Conservation (phyloP, 1,139 yeast genomes). For the Candida tropicalis region DNA sequence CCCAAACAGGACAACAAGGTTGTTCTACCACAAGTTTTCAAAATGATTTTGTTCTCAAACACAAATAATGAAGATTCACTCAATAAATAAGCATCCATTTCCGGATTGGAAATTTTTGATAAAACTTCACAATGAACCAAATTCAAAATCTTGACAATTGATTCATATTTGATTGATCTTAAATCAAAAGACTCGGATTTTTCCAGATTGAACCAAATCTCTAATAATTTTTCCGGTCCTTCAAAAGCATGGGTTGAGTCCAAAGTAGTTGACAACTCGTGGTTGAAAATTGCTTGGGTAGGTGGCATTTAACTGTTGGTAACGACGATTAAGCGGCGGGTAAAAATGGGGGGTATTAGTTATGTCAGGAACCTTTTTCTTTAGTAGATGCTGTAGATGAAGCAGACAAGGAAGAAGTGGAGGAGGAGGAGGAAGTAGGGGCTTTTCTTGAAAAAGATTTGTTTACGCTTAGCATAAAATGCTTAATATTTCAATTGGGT, state of each 20-base stretch:
- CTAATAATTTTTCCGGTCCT: slow-evolving; percentile 94
- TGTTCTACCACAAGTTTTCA: slow-evolving; percentile 97
- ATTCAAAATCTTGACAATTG: slow-evolving; percentile 77
- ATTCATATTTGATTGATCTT: slow-evolving; percentile 62
- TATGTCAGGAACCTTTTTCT: slow-evolving; percentile 6
- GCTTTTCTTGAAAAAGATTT: slow-evolving; percentile 2
- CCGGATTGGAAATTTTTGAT: slow-evolving; percentile 62
- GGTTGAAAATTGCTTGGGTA: slow-evolving; percentile 60
- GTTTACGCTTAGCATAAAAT: slow-evolving; percentile 6
- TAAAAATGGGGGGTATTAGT: no score
- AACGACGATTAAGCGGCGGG: no score
- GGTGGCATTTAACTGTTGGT: slow-evolving; percentile 35
- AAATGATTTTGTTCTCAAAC: slow-evolving; percentile 78
- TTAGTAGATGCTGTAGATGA: slow-evolving; percentile 2
- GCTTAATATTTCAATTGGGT: not conserved
- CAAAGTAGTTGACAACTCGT: slow-evolving; percentile 72
- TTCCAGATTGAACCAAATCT: slow-evolving; percentile 66
- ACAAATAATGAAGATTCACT: slow-evolving; percentile 92
- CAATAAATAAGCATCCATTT: slow-evolving; percentile 79
- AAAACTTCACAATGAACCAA: slow-evolving; percentile 86
- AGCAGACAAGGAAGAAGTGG: slow-evolving; percentile 1
- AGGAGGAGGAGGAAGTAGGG: slow-evolving; percentile 1
- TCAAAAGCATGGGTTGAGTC: slow-evolving; percentile 93
- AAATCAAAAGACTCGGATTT: slow-evolving; percentile 43
- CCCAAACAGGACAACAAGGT: slow-evolving; percentile 82